These are phyloP conservation scores for Backusella liffmaniae DNA, from an alignment of 192 early-diverging fungal species.

Conservation along the genomic window DNA sequence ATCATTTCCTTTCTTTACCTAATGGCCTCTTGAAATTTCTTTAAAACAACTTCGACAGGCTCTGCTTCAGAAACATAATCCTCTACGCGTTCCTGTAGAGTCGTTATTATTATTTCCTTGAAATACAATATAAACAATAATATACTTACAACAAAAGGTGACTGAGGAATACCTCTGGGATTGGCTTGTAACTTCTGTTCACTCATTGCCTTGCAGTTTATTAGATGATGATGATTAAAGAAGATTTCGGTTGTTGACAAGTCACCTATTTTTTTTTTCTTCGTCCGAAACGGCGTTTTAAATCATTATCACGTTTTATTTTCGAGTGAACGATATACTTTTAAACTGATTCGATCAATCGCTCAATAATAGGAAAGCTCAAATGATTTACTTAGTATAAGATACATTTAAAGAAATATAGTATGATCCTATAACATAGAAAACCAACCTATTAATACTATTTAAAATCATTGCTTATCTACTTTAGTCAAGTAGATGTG, in stretches of 20 bases:
- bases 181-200: conserved; percentile 67
- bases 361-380: too few species aligned
- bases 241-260: background rate
- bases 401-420: too few species aligned
- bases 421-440: too few species aligned
- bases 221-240: background rate
- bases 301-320: too few species aligned
- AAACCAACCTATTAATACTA: too few species aligned
- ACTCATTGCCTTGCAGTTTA: background rate
- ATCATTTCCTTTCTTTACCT: conserved; percentile 43
- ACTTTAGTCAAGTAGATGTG: too few species aligned
- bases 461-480: too few species aligned
- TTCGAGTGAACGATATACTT: too few species aligned
- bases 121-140: background rate
- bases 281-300: too few species aligned
- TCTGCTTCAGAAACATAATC: conserved; percentile 76
- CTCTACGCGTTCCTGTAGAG: conserved; percentile 77
- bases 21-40: conserved; percentile 92
- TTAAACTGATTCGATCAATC: too few species aligned
- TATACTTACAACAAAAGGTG: conserved; percentile 84
- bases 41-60: conserved; percentile 78
- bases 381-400: too few species aligned
- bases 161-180: conserved; percentile 92
- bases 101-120: background rate
- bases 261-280: too few species aligned